Evolutionary conservation across 768 basidiomycete species (phyloP).

Genomic region (Albatrellus ellisii): DNA sequence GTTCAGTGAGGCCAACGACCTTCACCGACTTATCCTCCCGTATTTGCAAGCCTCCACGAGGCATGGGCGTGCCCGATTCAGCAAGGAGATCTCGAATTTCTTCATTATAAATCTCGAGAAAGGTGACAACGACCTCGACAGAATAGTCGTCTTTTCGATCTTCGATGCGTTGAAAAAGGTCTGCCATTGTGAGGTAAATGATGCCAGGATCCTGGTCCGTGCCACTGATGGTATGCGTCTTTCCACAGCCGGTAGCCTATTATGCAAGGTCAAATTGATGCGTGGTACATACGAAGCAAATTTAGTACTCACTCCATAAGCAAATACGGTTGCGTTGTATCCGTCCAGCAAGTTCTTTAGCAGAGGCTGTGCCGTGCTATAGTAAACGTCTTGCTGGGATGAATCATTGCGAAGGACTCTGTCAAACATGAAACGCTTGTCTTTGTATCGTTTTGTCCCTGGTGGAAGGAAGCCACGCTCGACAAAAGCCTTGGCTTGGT

Average conservation of each 20-base stretch:
- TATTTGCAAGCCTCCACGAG: slow-evolving; percentile 81
- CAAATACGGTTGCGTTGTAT: slow-evolving; percentile 95
- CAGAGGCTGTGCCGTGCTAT: slow-evolving; percentile 74
- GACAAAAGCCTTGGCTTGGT: slow-evolving; percentile 64
- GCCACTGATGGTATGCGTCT: slow-evolving; percentile 98
- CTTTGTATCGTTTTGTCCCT: slow-evolving; percentile 89
- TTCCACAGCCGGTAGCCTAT: slow-evolving; percentile 99
- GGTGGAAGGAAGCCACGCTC: slow-evolving; percentile 79
- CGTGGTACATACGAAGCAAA: background rate
- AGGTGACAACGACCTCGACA: slow-evolving; percentile 83
- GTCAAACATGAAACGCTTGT: slow-evolving; percentile 96
- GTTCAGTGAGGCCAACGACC: slow-evolving; percentile 75
- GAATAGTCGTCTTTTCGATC: slow-evolving; percentile 78
- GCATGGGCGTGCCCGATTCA: slow-evolving; percentile 48
- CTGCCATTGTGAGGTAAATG: slow-evolving; percentile 94
- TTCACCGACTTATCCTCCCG: slow-evolving; percentile 92
- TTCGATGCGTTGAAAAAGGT: slow-evolving; percentile 88
- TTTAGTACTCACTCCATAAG: slow-evolving; percentile 73
- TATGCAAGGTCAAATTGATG: slow-evolving; percentile 8
- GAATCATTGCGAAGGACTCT: slow-evolving; percentile 76
- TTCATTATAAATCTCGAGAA: slow-evolving; percentile 99
- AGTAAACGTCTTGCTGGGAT: slow-evolving; percentile 79
- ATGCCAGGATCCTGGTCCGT: slow-evolving; percentile 80
- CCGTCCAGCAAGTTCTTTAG: slow-evolving; percentile 81
- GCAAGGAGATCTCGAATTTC: slow-evolving; percentile 91